Percentiles rank a stretch among this genome's conserved stretches.
phyloP scores from a whole-genome alignment of 352 stramenopile species.

The Phytophthora cryptogea region DNA sequence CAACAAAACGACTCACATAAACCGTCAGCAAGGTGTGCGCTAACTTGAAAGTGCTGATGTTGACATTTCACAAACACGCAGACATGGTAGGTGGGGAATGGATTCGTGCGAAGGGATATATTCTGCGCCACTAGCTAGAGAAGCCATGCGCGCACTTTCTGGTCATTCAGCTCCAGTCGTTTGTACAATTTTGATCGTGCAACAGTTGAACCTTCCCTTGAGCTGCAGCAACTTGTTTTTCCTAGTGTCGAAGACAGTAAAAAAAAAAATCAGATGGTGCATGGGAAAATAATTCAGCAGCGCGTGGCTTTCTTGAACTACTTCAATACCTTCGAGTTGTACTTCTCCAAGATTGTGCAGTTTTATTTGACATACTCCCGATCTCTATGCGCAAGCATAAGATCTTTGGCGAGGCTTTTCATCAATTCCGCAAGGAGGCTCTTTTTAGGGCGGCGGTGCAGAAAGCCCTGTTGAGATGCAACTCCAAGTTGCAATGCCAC shows the following conservation, averaged over 20 bases:
- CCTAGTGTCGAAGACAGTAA: constrained; percentile 1
- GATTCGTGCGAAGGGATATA: constrained; percentile 6
- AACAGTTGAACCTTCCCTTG: constrained; percentile 3
- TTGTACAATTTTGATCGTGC: constrained; percentile 9
- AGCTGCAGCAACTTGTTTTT: constrained; percentile 4
- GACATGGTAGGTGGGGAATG: constrained; percentile 6
- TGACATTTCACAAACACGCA: background rate
- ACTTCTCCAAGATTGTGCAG: constrained; percentile 9
- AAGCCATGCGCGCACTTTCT: constrained; percentile 2
- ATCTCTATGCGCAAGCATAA: no score
- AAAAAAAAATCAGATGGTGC: constrained; percentile 6
- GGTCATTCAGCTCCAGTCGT: background rate
- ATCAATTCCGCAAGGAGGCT: no score
- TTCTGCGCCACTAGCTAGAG: background rate
- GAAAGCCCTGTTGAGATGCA: no score
- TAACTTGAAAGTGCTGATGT: no score
- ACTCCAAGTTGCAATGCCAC: no score
- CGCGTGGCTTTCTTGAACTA: constrained; percentile 13
- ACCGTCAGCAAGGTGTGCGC: no score
- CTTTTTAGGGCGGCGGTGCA: no score
- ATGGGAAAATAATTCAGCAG: constrained; percentile 14
- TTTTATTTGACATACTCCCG: constrained; percentile 2
- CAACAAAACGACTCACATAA: no score
- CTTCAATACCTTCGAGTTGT: constrained; percentile 6
- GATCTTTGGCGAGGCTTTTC: no score